Conservation (phyloP, 2,329 filamentous ascomycete species). For the Phaeosphaeria sp. region DNA sequence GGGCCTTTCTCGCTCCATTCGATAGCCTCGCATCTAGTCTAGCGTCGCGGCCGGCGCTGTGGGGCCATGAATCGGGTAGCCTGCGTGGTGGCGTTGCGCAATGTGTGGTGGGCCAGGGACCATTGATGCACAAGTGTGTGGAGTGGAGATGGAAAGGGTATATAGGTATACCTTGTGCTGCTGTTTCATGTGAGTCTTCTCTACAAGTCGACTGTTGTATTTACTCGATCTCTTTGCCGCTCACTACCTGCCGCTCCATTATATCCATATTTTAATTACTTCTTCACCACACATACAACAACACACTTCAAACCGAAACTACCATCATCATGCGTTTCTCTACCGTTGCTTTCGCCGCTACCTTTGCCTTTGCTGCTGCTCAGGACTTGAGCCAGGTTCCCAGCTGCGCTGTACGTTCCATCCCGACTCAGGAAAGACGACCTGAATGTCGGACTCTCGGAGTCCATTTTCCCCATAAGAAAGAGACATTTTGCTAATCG, state of each 20-base stretch:
- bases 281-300: background rate
- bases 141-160: background rate
- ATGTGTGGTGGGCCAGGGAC: too few species aligned
- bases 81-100: background rate
- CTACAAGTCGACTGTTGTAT: too few species aligned
- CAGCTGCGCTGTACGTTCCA: conserved; percentile 47
- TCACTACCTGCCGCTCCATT: too few species aligned
- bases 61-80: background rate
- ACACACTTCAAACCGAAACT: background rate
- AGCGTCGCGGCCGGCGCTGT: background rate
- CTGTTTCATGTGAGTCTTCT: too few species aligned
- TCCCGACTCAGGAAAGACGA: too few species aligned
- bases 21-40: background rate
- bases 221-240: too few species aligned
- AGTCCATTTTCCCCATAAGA: too few species aligned
- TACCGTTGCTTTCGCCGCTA: conserved; percentile 32
- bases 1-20: background rate
- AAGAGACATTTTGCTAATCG: too few species aligned
- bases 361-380: conserved; percentile 34
- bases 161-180: too few species aligned
- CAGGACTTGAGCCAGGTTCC: conserved; percentile 38
- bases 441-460: too few species aligned
- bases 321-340: conserved; percentile 42
- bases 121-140: background rate
- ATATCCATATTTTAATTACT: background rate